Percentiles rank a stretch among this genome's conserved stretches.
phyloP scores from a whole-genome alignment of 225 moss, liverwort and hornwort species.

The Lunularia cruciata region DNA sequence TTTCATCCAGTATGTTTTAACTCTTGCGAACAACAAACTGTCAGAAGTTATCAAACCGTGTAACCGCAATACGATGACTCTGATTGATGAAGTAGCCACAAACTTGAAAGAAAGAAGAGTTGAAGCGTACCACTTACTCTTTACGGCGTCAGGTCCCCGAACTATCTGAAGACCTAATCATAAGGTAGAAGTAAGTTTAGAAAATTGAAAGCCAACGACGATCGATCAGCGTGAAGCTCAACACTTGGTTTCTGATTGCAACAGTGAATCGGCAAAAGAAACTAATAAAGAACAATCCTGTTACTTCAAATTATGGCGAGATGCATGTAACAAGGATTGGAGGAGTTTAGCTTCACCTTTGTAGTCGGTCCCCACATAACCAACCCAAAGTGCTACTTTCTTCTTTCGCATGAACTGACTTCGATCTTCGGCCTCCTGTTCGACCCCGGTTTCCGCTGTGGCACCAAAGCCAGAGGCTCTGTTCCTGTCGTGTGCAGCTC shows the following conservation, averaged over 20 bases:
- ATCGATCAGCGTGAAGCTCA: background rate
- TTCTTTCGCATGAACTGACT: constrained; percentile 53
- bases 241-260: background rate
- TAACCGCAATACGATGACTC: no score
- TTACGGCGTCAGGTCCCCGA: constrained; percentile 60
- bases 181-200: background rate
- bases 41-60: no score
- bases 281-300: no score
- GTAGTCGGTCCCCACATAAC: constrained; percentile 85
- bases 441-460: background rate
- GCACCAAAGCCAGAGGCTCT: background rate
- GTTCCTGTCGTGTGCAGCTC: background rate
- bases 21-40: no score
- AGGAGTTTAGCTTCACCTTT: constrained; percentile 44
- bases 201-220: background rate
- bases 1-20: no score
- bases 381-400: constrained; percentile 93
- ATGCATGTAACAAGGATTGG: background rate
- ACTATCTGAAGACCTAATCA: constrained; percentile 76
- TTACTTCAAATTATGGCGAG: background rate
- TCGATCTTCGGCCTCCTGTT: background rate
- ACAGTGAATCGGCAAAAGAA: background rate
- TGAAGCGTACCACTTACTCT: constrained; percentile 86
- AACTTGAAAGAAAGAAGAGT: constrained; percentile 17
- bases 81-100: no score